Evolutionary conservation across 164 flowering plant species (phyloP), one percentile per base, ranked within the genome.

Genomic region (Kingdonia uniflora): DNA sequence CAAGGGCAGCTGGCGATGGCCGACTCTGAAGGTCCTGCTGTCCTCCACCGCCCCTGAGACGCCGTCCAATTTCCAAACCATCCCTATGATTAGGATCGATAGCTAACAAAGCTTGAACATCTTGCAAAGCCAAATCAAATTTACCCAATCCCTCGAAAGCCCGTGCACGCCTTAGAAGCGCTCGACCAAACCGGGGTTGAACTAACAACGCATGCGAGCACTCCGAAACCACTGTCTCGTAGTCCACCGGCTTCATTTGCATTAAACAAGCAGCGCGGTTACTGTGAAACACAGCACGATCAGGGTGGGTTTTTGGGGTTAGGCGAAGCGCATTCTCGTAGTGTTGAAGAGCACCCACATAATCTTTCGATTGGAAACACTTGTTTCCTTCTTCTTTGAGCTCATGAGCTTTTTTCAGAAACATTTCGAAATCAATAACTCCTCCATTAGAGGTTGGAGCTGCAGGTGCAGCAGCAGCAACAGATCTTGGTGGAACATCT

Each of bases 1-100:
- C 99, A 37, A 88, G 87, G 1, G 99, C 99, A 57, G 99, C 99
- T 0, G 99, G 95, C 8, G 99, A 94, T 0, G 99, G 98, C 12
- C 87, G 82, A 69, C 97, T 88, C 59, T 79, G 96, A 38, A 81
- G 76, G 56, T 92, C 98, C 71, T 77, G 94, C 67, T 82, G 90
- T 1, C 80, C 85, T 96, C 45, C 62, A 1, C 82, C 87, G 50
- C 64, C 65, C 51, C 87, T 68, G 65, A 94, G 65, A 21, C 95
- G 61, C 42, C 76, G 69, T 12, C 72, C 76, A 65, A 94, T 80
- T 63, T 86, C 99, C 68, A 83, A 66, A 23, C 85, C 97, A 67
- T 94, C 99, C 10, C 66, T 49, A 51, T 86, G 75, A 66, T 77
- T 77, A 1, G 97, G 95, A 23, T 87, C 90, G 19, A 72, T 73